Evolutionary conservation across 2,329 filamentous ascomycete species (phyloP).

Genomic region (Sporothrix mexicana): DNA sequence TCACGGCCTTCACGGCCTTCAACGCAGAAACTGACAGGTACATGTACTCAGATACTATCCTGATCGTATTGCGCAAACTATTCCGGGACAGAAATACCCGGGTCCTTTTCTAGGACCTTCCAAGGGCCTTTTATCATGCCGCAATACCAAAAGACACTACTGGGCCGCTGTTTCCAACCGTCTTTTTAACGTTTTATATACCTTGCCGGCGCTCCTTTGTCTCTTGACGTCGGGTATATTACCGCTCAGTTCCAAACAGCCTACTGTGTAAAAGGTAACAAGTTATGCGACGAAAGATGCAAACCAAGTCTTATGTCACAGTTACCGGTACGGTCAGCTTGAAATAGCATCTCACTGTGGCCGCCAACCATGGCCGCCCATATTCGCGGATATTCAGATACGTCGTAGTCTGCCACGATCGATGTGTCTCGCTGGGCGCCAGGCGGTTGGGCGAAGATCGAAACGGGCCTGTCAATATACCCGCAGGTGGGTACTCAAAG

Average conservation of each 20-base stretch:
- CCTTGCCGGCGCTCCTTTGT: too few species aligned
- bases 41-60: too few species aligned
- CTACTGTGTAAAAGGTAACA: too few species aligned
- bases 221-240: neutral
- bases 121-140: slow-evolving; percentile 23
- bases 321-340: neutral
- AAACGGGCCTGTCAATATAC: slow-evolving; percentile 15
- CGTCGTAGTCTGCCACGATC: neutral
- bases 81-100: neutral
- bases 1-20: too few species aligned
- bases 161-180: neutral
- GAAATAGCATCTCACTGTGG: neutral
- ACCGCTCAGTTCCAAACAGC: too few species aligned
- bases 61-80: neutral
- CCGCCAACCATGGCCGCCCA: neutral
- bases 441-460: slow-evolving; percentile 7
- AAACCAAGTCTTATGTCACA: neutral
- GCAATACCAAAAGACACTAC: neutral
- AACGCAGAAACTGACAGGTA: too few species aligned
- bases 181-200: neutral
- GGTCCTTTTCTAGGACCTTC: slow-evolving; percentile 24
- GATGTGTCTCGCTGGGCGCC: neutral
- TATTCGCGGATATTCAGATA: neutral
- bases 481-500: neutral
- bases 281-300: neutral